Base-by-base conservation (phyloP, 2,329 filamentous ascomycete species). In the Aspergillus candidus region DNA sequence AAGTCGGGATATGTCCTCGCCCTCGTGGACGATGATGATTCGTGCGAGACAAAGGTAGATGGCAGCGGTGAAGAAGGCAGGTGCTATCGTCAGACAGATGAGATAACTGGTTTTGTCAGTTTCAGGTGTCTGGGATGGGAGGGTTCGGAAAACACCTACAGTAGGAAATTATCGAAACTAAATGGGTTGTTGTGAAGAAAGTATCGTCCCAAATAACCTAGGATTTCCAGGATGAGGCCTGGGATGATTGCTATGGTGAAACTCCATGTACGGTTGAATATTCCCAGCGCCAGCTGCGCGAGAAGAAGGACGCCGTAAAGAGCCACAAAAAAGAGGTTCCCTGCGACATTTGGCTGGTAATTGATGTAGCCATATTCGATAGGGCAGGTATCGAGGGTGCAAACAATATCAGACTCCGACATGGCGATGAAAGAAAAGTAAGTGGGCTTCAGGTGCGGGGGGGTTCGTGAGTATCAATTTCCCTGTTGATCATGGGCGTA, bases 51-150 rank as follows among this genome's bases (percentile, higher is more conserved):
- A 81, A 39, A 85, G 65, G 56, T 85, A 86, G 30, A 85, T 73
- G 2, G 73, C 78, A 1, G 79, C 82, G 30, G 32, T 44, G 59
- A 84, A 71, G 57, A 84, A 84, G 1, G 80, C 80, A 0, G 82
- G 82, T 0, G 71, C 81, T 47, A 84, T 74, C 4, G 80, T 84
- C 47, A 86, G 69, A 51, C 75, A 78, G 57, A 77, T 73, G 33
- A 82, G 76, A 58, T 83, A 79, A 32, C 80, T 75, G 41, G 27
- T 27, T 27, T 10, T 27, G 22, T 27, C 22, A 27, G 22, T 10
- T 27, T 27, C 22, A 2, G 22, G 7, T 27, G 6, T 27, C 6
- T 27, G 6, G 5, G 2, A 2, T 10, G 6, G 7, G 22, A 27
- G 8, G 6, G 2, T 27, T 36, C 2, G 15, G 11, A n/a, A n/a